phyloP scores from a whole-genome alignment of 2,329 filamentous ascomycete species.

The Penicillium occitanis region DNA sequence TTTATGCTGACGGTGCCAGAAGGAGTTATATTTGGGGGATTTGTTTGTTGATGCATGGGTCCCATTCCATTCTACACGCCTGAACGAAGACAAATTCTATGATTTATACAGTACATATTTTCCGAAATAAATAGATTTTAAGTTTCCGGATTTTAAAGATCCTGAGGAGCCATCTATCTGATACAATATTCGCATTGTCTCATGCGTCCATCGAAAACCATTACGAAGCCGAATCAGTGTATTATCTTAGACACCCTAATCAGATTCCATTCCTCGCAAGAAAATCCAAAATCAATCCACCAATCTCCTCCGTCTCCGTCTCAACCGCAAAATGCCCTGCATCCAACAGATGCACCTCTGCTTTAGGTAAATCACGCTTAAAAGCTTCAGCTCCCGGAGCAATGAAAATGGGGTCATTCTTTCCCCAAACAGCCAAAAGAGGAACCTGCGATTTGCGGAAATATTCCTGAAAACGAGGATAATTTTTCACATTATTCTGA shows the following conservation, averaged over 20 bases:
- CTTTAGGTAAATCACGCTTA: conserved; percentile 49
- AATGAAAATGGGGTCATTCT: conserved; percentile 52
- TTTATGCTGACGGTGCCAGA: background rate
- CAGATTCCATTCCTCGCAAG: conserved; percentile 26
- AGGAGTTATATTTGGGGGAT: background rate
- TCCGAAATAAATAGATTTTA: background rate
- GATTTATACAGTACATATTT: background rate
- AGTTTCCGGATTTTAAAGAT: background rate
- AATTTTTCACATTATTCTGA: conserved; percentile 54
- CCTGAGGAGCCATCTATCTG: background rate
- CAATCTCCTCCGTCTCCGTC: conserved; percentile 42
- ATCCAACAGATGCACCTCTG: conserved; percentile 54
- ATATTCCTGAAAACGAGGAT: conserved; percentile 57
- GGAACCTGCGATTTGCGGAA: conserved; percentile 54
- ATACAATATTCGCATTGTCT: too few species aligned
- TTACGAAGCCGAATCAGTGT: background rate
- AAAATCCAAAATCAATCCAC: conserved; percentile 38
- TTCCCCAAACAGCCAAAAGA: conserved; percentile 59
- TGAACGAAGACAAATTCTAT: background rate
- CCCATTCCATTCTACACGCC: background rate
- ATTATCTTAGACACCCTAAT: background rate
- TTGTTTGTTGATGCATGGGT: background rate
- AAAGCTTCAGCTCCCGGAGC: conserved; percentile 56
- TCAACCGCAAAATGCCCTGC: conserved; percentile 58
- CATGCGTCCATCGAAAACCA: background rate